These are phyloP conservation scores for Nasturtium officinale DNA, from an alignment of 345 rosid species.

Conservation along the genomic window DNA sequence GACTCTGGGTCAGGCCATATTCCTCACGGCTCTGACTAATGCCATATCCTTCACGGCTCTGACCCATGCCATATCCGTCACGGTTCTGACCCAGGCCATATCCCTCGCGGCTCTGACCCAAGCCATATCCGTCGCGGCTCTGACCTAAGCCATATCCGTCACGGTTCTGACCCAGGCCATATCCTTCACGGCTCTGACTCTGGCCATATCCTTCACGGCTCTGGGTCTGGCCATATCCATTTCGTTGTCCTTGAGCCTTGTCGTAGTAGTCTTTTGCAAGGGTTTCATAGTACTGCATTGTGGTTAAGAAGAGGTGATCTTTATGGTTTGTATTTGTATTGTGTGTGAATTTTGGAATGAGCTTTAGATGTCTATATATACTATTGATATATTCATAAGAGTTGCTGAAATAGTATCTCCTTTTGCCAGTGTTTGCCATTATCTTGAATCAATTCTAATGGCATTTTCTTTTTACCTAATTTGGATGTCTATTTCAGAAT, in stretches of 20 bases:
- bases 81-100: not conserved
- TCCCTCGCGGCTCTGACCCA: not conserved
- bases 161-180: not conserved
- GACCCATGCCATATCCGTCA: not conserved
- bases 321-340: constrained; percentile 22
- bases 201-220: not conserved
- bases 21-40: not conserved
- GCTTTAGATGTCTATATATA: constrained; percentile 26
- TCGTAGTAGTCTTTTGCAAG: constrained; percentile 36
- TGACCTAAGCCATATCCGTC: not conserved
- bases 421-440: constrained; percentile 1
- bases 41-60: not conserved
- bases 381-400: not conserved
- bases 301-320: constrained; percentile 5
- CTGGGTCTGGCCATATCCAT: constrained; percentile 14
- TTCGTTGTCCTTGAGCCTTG: constrained; percentile 22
- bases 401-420: not conserved
- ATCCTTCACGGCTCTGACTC: not conserved
- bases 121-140: not conserved
- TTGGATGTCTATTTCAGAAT: constrained; percentile 37
- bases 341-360: constrained; percentile 15
- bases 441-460: constrained; percentile 40
- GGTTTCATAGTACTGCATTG: constrained; percentile 38
- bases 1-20: constrained; percentile 12
- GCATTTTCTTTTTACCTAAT: constrained; percentile 22